Conservation (phyloP, 805 yeast species). For the Lipomyces chichibuensis region DNA sequence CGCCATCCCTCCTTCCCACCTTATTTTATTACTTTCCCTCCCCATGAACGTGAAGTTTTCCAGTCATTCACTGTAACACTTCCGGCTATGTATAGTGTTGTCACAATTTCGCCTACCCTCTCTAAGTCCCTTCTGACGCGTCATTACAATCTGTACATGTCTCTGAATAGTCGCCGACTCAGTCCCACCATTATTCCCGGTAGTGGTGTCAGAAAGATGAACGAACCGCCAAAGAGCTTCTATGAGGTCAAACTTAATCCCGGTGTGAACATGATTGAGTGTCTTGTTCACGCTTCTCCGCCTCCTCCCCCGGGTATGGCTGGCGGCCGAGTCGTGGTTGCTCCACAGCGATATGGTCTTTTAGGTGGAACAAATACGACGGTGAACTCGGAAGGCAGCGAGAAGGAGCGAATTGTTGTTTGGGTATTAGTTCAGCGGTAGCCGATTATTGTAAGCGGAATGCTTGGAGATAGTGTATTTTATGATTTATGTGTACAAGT, state of each 20-base stretch:
- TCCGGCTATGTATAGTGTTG: conserved; percentile 28
- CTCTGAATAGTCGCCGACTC: conserved; percentile 32
- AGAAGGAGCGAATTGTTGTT: conserved; percentile 33
- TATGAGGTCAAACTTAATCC: conserved; percentile 32
- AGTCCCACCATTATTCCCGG: conserved; percentile 32
- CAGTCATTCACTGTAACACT: conserved; percentile 33
- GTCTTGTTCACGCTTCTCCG: conserved; percentile 35
- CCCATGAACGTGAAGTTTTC: conserved; percentile 28
- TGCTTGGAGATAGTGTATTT: not conserved
- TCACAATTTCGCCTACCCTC: conserved; percentile 35
- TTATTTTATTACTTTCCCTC: conserved; percentile 29
- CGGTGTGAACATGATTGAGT: conserved; percentile 34
- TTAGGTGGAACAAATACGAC: conserved; percentile 23
- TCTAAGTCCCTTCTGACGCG: conserved; percentile 28
- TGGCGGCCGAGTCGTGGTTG: conserved; percentile 12
- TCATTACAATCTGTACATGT: conserved; percentile 35
- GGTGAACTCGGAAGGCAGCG: conserved; percentile 30
- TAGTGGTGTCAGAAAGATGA: conserved; percentile 15
- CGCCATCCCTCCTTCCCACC: conserved; percentile 22
- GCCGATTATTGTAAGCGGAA: not conserved
- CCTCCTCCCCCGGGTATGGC: conserved; percentile 12
- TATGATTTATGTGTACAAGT: not conserved
- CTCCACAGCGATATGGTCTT: conserved; percentile 21
- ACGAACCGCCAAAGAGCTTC: conserved; percentile 33
- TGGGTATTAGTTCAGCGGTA: conserved; percentile 33